Evolutionary conservation across 2,329 filamentous ascomycete species (phyloP).

Genomic region (Colletotrichum higginsianum): DNA sequence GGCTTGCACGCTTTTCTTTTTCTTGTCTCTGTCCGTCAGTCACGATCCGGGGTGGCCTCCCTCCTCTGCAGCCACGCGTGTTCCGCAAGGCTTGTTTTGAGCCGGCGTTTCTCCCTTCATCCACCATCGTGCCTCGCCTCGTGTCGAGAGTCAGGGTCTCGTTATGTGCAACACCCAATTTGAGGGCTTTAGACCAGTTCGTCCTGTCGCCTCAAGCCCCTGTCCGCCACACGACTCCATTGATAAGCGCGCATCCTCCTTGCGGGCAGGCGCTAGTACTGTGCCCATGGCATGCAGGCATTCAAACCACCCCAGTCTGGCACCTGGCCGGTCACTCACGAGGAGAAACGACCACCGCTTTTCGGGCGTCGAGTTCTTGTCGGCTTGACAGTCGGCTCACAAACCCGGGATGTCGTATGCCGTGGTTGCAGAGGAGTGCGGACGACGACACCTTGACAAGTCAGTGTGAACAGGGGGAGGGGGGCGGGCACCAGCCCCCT

Average conservation of each 20-base stretch:
- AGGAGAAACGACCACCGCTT: background rate
- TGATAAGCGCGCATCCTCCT: constrained; percentile 3
- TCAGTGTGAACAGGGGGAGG: background rate
- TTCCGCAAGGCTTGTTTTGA: constrained; percentile 29
- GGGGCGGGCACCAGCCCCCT: background rate
- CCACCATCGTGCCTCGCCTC: background rate
- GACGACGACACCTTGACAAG: background rate
- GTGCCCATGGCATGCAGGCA: background rate
- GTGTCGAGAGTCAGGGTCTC: background rate
- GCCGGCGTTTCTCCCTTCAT: constrained; percentile 18
- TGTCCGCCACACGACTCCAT: constrained; percentile 8
- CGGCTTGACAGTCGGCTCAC: background rate
- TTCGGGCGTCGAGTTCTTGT: background rate
- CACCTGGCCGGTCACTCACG: too few species aligned
- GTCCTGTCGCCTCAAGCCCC: constrained; percentile 17
- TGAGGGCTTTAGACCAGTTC: constrained; percentile 5
- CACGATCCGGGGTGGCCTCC: constrained; percentile 18
- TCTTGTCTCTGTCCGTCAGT: constrained; percentile 16
- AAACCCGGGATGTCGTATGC: background rate
- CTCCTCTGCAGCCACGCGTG: constrained; percentile 35
- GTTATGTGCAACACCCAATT: background rate
- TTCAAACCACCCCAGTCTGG: too few species aligned
- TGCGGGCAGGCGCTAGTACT: background rate
- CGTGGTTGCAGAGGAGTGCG: background rate
- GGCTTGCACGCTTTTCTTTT: constrained; percentile 21